Evolutionary conservation across 129 eudicot species (phyloP).

Genomic region (Pittosporum tobira): DNA sequence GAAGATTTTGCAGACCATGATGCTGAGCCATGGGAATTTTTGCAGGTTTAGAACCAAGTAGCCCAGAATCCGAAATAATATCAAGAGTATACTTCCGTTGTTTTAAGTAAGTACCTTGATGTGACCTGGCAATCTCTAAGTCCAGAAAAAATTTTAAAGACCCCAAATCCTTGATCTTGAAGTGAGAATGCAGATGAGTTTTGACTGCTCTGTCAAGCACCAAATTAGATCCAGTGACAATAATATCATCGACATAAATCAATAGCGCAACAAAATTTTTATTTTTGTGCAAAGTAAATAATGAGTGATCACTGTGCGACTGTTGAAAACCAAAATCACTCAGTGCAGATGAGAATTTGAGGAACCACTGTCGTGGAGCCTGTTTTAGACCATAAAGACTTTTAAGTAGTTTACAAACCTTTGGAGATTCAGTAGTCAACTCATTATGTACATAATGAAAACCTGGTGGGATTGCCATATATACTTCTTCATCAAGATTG

Average conservation of each 20-base stretch:
- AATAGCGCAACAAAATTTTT: not conserved
- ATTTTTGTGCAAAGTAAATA: not conserved
- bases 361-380: slow-evolving; percentile 1
- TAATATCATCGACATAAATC: slow-evolving; percentile 11
- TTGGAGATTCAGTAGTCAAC: too few species aligned
- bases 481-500: slow-evolving; percentile 1
- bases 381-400: slow-evolving; percentile 8
- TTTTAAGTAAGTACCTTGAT: not conserved
- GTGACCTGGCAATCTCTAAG: not conserved
- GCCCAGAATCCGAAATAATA: not conserved
- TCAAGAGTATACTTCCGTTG: too few species aligned
- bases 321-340: not conserved
- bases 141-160: slow-evolving; percentile 6
- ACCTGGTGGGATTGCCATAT: not conserved
- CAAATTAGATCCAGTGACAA: not conserved
- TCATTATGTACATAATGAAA: too few species aligned
- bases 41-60: not conserved
- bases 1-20: too few species aligned
- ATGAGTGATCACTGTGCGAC: too few species aligned
- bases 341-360: not conserved
- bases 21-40: too few species aligned
- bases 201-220: not conserved
- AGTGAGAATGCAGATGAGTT: not conserved
- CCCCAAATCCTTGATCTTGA: slow-evolving; percentile 1
- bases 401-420: not conserved